Conservation (phyloP, 441 rosid species). For the Manihot esculenta region DNA sequence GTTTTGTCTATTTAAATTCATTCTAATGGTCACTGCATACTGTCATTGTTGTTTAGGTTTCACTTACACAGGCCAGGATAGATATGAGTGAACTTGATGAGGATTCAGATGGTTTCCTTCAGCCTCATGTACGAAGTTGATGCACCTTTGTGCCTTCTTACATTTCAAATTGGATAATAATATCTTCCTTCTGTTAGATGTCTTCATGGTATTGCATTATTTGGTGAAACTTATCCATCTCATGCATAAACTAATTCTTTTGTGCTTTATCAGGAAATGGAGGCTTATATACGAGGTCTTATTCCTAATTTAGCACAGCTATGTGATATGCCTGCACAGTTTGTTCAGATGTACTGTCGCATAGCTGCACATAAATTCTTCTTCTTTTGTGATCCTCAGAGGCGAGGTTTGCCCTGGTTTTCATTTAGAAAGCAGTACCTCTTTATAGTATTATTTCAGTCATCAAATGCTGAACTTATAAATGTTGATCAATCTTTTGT, state of each 20-base stretch:
- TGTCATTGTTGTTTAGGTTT: conserved; percentile 59
- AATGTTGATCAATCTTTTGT: not conserved
- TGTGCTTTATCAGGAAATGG: conserved; percentile 81
- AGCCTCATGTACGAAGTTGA: conserved; percentile 55
- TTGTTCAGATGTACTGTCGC: conserved; percentile 89
- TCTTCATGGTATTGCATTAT: not conserved
- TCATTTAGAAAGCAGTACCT: too few species aligned
- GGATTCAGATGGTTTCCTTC: conserved; percentile 99
- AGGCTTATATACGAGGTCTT: conserved; percentile 88
- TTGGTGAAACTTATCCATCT: conserved; percentile 4
- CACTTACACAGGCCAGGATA: conserved; percentile 97
- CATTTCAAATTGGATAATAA: conserved; percentile 7
- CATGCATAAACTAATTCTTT: conserved; percentile 12
- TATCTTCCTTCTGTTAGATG: conserved; percentile 10
- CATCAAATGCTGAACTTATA: not conserved
- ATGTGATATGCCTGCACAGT: conserved; percentile 82
- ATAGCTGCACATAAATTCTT: conserved; percentile 98
- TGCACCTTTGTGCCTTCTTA: conserved; percentile 7
- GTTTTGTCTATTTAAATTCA: not conserved
- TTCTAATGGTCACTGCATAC: conserved; percentile 11
- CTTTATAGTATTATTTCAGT: not conserved
- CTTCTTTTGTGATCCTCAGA: conserved; percentile 98
- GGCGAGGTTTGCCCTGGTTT: conserved; percentile 62
- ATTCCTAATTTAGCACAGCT: conserved; percentile 97
- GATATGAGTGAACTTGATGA: conserved; percentile 99